Percentiles rank a stretch among this genome's conserved stretches.
These are phyloP conservation scores for Nicotiana obtusifolia DNA, from an alignment of 257 asterid species.

Conservation along the genomic window DNA sequence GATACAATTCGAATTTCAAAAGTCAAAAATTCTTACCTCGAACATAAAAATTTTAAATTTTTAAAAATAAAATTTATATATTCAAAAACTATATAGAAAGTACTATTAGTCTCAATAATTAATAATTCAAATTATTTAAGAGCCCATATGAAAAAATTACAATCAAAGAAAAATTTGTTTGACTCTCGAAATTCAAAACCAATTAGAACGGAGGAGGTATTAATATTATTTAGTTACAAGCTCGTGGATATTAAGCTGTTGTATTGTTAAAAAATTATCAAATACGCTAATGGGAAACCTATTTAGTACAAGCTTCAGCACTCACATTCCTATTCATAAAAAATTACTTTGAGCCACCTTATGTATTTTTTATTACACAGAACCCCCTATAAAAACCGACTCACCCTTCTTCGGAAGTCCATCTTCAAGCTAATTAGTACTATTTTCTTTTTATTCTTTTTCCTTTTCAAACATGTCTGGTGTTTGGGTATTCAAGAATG, in stretches of 20 bases:
- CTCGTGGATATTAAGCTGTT: background rate
- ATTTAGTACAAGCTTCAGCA: background rate
- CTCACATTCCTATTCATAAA: background rate
- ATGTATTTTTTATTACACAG: background rate
- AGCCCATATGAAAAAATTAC: too few relatives aligned
- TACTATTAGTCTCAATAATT: too few relatives aligned
- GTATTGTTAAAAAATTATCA: too few relatives aligned
- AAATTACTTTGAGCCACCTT: background rate
- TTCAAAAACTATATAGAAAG: too few relatives aligned
- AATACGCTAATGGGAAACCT: background rate
- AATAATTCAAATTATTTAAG: too few relatives aligned
- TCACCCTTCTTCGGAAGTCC: background rate
- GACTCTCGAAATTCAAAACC: too few relatives aligned
- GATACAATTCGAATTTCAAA: too few relatives aligned
- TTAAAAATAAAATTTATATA: too few relatives aligned
- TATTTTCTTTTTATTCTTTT: background rate
- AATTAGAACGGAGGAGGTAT: too few relatives aligned
- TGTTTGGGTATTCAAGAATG: constrained; percentile 41
- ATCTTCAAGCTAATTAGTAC: background rate
- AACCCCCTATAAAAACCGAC: constrained; percentile 24
- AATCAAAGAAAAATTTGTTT: too few relatives aligned
- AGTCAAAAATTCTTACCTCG: too few relatives aligned
- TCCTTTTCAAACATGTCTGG: constrained; percentile 28
- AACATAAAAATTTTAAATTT: too few relatives aligned
- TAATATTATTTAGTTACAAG: background rate